Conservation (phyloP, 2,329 filamentous ascomycete species). For the Aspergillus japonicus region DNA sequence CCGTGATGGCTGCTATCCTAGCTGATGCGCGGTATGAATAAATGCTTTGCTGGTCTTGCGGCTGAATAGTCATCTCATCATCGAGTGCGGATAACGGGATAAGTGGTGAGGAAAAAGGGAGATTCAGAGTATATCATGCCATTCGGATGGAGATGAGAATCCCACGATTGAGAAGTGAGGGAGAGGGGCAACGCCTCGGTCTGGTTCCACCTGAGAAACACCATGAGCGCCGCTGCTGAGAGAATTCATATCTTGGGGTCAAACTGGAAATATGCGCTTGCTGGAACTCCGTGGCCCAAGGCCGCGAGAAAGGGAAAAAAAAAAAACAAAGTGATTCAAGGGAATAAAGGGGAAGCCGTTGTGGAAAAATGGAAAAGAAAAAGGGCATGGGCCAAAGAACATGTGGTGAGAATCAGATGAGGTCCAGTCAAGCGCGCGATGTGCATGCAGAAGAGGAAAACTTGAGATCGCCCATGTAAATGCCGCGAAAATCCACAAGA, state of each 20-base stretch:
- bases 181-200: conserved; percentile 23
- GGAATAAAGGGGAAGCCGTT: background rate
- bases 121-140: conserved; percentile 5
- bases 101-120: conserved; percentile 14
- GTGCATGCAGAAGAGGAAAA: conserved; percentile 16
- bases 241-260: conserved; percentile 20
- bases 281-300: background rate
- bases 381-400: conserved; percentile 18
- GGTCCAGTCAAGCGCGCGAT: conserved; percentile 13
- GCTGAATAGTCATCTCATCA: conserved; percentile 29
- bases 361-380: conserved; percentile 11
- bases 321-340: background rate
- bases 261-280: conserved; percentile 10
- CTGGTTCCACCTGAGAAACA: conserved; percentile 24
- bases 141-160: conserved; percentile 4
- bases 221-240: conserved; percentile 35
- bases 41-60: background rate
- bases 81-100: conserved; percentile 22
- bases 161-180: conserved; percentile 1
- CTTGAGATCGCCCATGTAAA: conserved; percentile 21
- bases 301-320: background rate
- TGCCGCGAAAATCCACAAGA: conserved; percentile 26
- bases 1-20: background rate
- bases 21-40: background rate
- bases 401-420: conserved; percentile 22